Evolutionary conservation across 1,284 basidiomycete species (phyloP), one percentile per base, ranked within the genome.

Genomic region (Cutaneotrichosporon arboriforme): DNA sequence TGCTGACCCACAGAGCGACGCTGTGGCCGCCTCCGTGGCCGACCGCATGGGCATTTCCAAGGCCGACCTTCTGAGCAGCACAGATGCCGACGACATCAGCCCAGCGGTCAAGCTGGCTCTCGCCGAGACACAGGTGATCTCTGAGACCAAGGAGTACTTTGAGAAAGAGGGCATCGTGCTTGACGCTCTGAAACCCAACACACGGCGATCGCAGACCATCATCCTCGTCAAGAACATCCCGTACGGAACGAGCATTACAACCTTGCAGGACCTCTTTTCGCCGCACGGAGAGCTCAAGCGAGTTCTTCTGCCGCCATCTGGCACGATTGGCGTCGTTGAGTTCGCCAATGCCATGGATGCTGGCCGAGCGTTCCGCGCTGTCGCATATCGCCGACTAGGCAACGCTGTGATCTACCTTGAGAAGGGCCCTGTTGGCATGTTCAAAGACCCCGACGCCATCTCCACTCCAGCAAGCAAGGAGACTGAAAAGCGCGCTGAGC

Each of bases 221-320:
- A 85, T 97, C 52, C 81, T 98, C 9, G 88, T 97, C 57, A 98
- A 98, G 78, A 97, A 98, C 75, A 92, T 98, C 41, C 93, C 94
- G 0, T 96, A 88, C 66, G 90, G 90, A 14, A 97, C 92, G 0
- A 83, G 85, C 1, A 76, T 78, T 0, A 81, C 84, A 12, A 83
- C 87, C 57, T 81, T 97, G 17, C 81, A 82, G 33, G 84, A 85
- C 57, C 70, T 97, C 40, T 96, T 98, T 66, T 81, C 83, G 31
- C 80, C 81, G 0, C 85, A 90, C 64, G 93, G 92, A 8, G 78
- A 81, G 51, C 77, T 96, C n/a, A 79, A 72, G 21, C 81, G 87
- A 15, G 82, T 96, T 4, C 75, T 97, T 3, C 83, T 97, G 0
- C 92, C 94, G 0, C 93, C 94, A 0, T 85, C 90, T 4, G 93